These are phyloP conservation scores for Neocatenulostroma microsporum DNA, from an alignment of 2,329 filamentous ascomycete species.

Conservation along the genomic window DNA sequence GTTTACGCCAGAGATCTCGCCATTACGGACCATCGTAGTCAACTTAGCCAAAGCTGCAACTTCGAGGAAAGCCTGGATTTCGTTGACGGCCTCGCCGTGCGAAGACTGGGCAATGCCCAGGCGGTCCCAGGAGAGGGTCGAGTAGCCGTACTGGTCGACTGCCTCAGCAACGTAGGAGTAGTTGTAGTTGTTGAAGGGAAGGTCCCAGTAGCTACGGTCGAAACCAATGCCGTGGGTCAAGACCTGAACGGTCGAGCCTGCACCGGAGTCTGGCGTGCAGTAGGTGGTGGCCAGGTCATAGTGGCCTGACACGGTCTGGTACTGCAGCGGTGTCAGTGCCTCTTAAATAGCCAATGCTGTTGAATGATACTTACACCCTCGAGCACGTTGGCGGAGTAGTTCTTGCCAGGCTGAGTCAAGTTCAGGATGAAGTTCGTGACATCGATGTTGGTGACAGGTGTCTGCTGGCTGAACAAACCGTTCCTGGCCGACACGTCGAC, in stretches of 20 bases:
- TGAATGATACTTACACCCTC: too few species aligned
- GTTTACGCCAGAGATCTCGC: conserved; percentile 38
- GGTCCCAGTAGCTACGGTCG: conserved; percentile 56
- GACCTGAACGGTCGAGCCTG: conserved; percentile 38
- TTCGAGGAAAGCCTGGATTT: conserved; percentile 53
- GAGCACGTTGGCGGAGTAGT: conserved; percentile 42
- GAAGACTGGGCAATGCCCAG: conserved; percentile 54
- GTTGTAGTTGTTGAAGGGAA: conserved; percentile 49
- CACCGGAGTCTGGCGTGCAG: conserved; percentile 47
- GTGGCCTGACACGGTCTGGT: conserved; percentile 43
- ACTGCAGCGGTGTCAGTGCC: too few species aligned
- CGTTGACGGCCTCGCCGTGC: conserved; percentile 51
- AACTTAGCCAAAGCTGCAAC: conserved; percentile 50
- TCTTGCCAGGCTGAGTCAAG: conserved; percentile 42
- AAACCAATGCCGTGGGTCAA: conserved; percentile 50
- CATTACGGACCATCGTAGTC: conserved; percentile 43
- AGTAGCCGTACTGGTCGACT: conserved; percentile 49
- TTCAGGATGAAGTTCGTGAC: conserved; percentile 50
- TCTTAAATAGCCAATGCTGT: too few species aligned
- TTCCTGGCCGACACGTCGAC: conserved; percentile 50
- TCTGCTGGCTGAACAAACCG: conserved; percentile 44
- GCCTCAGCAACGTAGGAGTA: conserved; percentile 56
- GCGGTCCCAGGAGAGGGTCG: conserved; percentile 55
- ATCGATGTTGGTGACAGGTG: conserved; percentile 45
- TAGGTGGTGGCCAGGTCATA: conserved; percentile 56